Evolutionary conservation across 208 protist genomes (phyloP), one percentile per base, ranked within the genome.

Genomic region (Trypanosoma boissoni): DNA sequence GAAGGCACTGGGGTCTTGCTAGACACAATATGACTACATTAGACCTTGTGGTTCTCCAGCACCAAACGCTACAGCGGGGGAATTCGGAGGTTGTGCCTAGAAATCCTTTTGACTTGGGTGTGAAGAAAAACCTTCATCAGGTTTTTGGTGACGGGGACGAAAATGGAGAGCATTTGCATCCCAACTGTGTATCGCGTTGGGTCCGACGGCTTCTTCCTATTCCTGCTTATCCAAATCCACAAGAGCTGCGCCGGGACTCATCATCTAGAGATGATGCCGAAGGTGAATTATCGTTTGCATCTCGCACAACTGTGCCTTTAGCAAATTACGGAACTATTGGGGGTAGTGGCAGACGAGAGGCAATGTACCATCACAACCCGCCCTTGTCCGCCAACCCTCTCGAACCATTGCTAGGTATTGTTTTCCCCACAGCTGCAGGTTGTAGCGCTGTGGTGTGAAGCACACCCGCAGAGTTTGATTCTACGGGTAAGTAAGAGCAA

Each of bases 21-120:
- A 72, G 88, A n/a, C 78, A 83, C 64, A 95, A 92, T 68, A 66
- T 91, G 36, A 90, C 85, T 5, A 92, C 88, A 3, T 83, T 95
- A 48, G 88, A 95, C 59, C 55, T 88, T 44, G 88, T 95, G 9
- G 83, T 95, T 61, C 69, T 74, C 41, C 80, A 90, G 48, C 58
- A 75, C 34, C 74, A 59, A 29, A 29, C 64, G 23, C 51, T 56
- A 1, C 24, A 55, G 36, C 5, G 23, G 8, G 61, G 54, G 5
- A 24, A 27, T 79, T 43, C 31, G 68, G 37, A 26, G 50, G 12
- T 75, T 69, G 55, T 60, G 74, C 69, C 27, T 7, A 50, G 62
- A 21, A 95, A 91, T 46, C 64, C 83, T 18, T 95, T 86, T 60
- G 88, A 95, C 54, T 48, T 95, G 14, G 88, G 88, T 10, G 79